phyloP scores from a whole-genome alignment of 2,329 filamentous ascomycete species.

The Fusarium devonianum region DNA sequence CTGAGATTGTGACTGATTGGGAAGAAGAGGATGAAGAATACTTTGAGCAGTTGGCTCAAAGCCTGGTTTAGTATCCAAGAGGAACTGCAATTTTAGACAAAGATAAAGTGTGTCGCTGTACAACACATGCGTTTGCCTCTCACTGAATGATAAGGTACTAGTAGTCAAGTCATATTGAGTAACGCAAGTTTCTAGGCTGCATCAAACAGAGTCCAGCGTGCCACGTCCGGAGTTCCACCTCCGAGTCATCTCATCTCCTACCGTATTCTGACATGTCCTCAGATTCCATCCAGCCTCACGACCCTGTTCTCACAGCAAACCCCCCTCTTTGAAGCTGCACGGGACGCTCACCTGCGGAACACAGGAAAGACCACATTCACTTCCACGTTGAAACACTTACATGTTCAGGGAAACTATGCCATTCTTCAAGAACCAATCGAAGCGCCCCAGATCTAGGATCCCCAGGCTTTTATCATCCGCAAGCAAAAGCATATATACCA shows the following conservation, averaged over 20 bases:
- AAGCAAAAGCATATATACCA: slow-evolving; percentile 12
- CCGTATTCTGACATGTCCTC: not conserved
- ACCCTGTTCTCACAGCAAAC: slow-evolving; percentile 11
- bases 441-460: not conserved
- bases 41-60: not conserved
- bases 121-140: slow-evolving; percentile 23
- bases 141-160: slow-evolving; percentile 22
- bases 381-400: slow-evolving; percentile 6
- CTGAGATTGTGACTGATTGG: not conserved
- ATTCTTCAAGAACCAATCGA: slow-evolving; percentile 10
- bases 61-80: slow-evolving; percentile 11
- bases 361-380: slow-evolving; percentile 3
- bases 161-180: too few relatives aligned
- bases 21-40: not conserved
- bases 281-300: slow-evolving; percentile 1
- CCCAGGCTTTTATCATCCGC: slow-evolving; percentile 4
- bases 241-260: slow-evolving; percentile 12
- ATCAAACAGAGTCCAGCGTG: too few relatives aligned
- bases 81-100: slow-evolving; percentile 1
- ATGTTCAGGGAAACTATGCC: slow-evolving; percentile 25
- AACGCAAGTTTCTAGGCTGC: too few relatives aligned
- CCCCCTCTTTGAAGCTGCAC: slow-evolving; percentile 5
- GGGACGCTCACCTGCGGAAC: slow-evolving; percentile 7
- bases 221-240: slow-evolving; percentile 11
- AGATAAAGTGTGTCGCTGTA: slow-evolving; percentile 17